A percentile compares a stretch with the other conserved stretches of the same genome.
Conservation (phyloP, 1,284 basidiomycete genomes). For the Lentinula novae-zelandiae region DNA sequence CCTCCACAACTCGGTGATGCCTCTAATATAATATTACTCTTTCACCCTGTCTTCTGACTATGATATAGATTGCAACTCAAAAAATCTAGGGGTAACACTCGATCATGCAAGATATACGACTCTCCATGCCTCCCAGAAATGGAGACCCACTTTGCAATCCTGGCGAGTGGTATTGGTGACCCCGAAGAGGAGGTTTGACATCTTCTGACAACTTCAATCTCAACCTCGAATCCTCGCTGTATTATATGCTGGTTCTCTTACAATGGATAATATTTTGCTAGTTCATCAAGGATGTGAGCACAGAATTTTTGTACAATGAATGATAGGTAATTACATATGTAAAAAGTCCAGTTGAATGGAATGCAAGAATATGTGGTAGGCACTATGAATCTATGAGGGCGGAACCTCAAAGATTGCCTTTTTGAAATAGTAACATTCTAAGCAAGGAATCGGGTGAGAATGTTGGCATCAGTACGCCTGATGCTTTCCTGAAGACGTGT, state of each 20-base stretch:
- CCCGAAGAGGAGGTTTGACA: slow-evolving; percentile 77
- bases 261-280: slow-evolving; percentile 4
- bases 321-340: neutral
- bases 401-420: neutral
- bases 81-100: slow-evolving; percentile 90
- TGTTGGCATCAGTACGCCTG: slow-evolving; percentile 79
- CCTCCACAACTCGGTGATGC: slow-evolving; percentile 83
- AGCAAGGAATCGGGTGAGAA: slow-evolving; percentile 82
- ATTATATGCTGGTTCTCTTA: neutral
- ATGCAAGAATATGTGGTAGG: neutral
- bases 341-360: slow-evolving; percentile 28
- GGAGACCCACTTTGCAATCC: slow-evolving; percentile 94
- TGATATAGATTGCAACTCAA: slow-evolving; percentile 76
- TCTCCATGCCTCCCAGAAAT: slow-evolving; percentile 97
- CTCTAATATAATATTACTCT: neutral
- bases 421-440: slow-evolving; percentile 27
- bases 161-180: slow-evolving; percentile 84
- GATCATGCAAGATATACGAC: slow-evolving; percentile 97
- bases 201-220: slow-evolving; percentile 18
- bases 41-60: slow-evolving; percentile 12
- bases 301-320: neutral
- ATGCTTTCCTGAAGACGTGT: slow-evolving; percentile 83
- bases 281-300: neutral
- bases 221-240: neutral
- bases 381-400: neutral